These are phyloP conservation scores for Skeletonema tropicum DNA, from an alignment of 108 stramenopile genomes.

Conservation along the genomic window DNA sequence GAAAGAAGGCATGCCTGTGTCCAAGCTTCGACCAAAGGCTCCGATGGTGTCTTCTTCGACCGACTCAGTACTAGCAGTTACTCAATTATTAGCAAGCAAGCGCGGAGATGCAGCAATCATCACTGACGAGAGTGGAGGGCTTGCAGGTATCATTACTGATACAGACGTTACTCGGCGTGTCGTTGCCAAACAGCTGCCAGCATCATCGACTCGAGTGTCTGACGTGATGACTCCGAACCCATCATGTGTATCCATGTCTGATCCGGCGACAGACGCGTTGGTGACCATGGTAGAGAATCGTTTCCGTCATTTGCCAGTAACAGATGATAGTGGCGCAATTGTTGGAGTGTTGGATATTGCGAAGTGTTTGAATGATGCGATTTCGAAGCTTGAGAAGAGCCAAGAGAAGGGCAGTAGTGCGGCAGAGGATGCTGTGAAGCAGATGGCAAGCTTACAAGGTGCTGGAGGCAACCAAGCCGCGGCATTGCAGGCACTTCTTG, in stretches of 20 bases:
- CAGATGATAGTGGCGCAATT: constrained; percentile 79
- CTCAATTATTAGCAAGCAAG: constrained; percentile 69
- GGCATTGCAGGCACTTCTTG: constrained; percentile 68
- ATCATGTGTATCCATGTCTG: constrained; percentile 77
- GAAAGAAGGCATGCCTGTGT: constrained; percentile 28
- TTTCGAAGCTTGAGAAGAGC: constrained; percentile 85
- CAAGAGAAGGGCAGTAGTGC: constrained; percentile 56
- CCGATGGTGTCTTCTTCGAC: neutral
- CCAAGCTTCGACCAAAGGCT: constrained; percentile 15
- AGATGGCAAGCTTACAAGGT: constrained; percentile 60
- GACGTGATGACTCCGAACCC: constrained; percentile 89
- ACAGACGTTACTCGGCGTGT: constrained; percentile 79
- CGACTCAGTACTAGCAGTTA: constrained; percentile 60
- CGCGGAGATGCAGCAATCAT: constrained; percentile 64
- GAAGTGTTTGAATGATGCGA: constrained; percentile 95
- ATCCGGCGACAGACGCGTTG: constrained; percentile 89
- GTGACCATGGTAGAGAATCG: constrained; percentile 92
- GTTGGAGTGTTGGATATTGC: constrained; percentile 94
- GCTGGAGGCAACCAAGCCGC: constrained; percentile 69
- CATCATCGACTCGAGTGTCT: constrained; percentile 58
- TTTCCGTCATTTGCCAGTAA: constrained; percentile 92
- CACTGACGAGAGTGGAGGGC: constrained; percentile 53
- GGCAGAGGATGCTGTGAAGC: constrained; percentile 69
- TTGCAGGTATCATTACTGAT: constrained; percentile 88
- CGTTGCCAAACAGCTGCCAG: constrained; percentile 74